These are phyloP conservation scores for Pachyrhizus erosus DNA, from an alignment of 306 rosid species.

Conservation along the genomic window DNA sequence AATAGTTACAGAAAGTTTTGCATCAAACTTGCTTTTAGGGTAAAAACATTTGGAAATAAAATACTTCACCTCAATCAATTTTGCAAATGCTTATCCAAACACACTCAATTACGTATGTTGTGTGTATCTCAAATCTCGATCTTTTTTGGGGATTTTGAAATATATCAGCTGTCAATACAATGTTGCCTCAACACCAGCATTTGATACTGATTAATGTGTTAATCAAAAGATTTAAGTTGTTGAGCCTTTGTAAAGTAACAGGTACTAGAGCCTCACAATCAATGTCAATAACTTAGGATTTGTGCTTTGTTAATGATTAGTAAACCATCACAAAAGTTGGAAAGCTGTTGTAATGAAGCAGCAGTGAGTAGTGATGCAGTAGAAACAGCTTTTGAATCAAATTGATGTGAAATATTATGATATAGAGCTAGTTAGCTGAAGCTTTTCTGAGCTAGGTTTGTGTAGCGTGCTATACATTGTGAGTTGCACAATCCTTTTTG, in stretches of 20 bases:
- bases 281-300: not conserved
- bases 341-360: not conserved
- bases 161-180: not conserved
- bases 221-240: not conserved
- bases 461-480: not conserved
- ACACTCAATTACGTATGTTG: not conserved
- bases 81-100: not conserved
- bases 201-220: not conserved
- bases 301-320: not conserved
- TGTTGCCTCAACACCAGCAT: not conserved
- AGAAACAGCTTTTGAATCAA: conserved; percentile 19
- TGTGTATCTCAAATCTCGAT: not conserved
- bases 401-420: not conserved
- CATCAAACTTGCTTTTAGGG: not conserved
- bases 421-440: conserved; percentile 4
- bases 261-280: not conserved
- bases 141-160: not conserved
- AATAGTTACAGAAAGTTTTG: not conserved
- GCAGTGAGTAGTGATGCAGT: not conserved
- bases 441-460: conserved; percentile 23
- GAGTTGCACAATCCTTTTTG: not conserved
- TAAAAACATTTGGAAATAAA: not conserved
- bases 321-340: not conserved
- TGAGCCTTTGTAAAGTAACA: not conserved
- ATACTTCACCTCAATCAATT: not conserved